Evolutionary conservation across 805 yeast species (phyloP).

Genomic region (Metschnikowia sp.): DNA sequence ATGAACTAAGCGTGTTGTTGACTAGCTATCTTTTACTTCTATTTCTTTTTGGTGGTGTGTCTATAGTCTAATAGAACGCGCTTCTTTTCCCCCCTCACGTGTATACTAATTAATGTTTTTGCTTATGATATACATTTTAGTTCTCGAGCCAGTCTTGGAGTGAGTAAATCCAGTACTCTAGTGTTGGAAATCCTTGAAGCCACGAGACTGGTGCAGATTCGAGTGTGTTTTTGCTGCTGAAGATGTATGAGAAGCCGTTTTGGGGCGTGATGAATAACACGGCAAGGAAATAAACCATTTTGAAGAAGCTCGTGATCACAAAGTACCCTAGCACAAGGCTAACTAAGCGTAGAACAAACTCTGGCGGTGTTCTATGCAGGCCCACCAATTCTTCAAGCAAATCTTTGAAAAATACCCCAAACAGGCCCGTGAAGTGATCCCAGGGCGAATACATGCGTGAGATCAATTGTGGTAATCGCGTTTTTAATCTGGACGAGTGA

Average conservation of each 20-base stretch:
- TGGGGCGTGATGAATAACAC: constrained; percentile 1
- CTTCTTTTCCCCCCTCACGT: constrained; percentile 1
- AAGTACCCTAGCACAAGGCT: constrained; percentile 6
- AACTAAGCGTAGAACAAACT: background rate
- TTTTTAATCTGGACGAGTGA: background rate
- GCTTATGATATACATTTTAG: background rate
- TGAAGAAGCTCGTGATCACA: constrained; percentile 5
- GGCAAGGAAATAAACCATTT: constrained; percentile 9
- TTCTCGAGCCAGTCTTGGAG: constrained; percentile 12
- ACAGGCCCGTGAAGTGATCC: constrained; percentile 1
- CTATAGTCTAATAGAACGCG: constrained; percentile 13
- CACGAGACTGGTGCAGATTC: constrained; percentile 11
- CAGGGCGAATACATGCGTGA: constrained; percentile 2
- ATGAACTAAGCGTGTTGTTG: constrained; percentile 63
- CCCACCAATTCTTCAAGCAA: constrained; percentile 3
- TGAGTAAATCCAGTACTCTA: constrained; percentile 16
- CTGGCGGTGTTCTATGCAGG: background rate
- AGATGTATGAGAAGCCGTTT: background rate
- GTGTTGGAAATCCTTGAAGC: constrained; percentile 14
- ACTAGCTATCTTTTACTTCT: background rate
- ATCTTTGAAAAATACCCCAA: constrained; percentile 1
- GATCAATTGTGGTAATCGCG: background rate
- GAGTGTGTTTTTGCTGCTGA: background rate
- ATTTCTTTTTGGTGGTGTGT: constrained; percentile 7
- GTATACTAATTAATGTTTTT: background rate